A percentile compares a stretch with the other conserved stretches of the same genome.
Evolutionary conservation across 2,329 filamentous ascomycete genomes (phyloP).

Genomic region (Fusarium sp.): DNA sequence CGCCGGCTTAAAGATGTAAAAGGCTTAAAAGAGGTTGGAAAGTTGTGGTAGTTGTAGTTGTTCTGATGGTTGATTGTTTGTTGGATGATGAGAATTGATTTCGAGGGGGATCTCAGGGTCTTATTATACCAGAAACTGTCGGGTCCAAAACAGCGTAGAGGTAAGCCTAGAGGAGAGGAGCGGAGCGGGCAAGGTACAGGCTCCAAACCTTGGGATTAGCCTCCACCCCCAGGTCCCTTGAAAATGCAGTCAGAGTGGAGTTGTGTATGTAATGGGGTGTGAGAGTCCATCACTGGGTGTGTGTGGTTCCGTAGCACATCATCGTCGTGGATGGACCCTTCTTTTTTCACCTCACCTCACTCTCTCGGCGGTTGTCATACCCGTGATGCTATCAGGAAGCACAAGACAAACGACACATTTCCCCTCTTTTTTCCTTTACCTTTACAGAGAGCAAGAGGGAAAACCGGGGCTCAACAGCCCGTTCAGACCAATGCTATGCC

Average conservation of each 20-base stretch:
- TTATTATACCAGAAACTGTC: constrained; percentile 42
- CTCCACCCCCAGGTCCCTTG: constrained; percentile 43
- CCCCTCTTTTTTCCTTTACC: neutral
- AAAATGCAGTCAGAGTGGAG: constrained; percentile 29
- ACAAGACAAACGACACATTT: constrained; percentile 20
- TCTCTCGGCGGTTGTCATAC: constrained; percentile 12
- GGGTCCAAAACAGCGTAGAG: neutral
- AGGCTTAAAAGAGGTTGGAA: constrained; percentile 15
- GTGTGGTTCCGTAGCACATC: constrained; percentile 24
- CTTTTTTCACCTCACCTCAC: constrained; percentile 8
- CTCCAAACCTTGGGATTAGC: constrained; percentile 19
- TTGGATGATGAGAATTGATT: constrained; percentile 3
- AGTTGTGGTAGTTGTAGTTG: neutral
- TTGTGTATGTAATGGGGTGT: constrained; percentile 27
- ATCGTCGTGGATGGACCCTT: constrained; percentile 42
- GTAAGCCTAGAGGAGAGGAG: constrained; percentile 19
- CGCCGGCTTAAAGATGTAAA: constrained; percentile 4
- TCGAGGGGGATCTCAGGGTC: constrained; percentile 28
- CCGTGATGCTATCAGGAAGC: constrained; percentile 22
- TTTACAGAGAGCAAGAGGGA: constrained; percentile 3
- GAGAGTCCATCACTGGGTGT: constrained; percentile 5
- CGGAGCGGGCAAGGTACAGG: constrained; percentile 24
- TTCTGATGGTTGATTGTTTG: constrained; percentile 19
- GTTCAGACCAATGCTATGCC: constrained; percentile 34
- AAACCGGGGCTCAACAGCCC: constrained; percentile 30